phyloP scores from a whole-genome alignment of 169 alveolate genomes.

The Perkinsus olseni region DNA sequence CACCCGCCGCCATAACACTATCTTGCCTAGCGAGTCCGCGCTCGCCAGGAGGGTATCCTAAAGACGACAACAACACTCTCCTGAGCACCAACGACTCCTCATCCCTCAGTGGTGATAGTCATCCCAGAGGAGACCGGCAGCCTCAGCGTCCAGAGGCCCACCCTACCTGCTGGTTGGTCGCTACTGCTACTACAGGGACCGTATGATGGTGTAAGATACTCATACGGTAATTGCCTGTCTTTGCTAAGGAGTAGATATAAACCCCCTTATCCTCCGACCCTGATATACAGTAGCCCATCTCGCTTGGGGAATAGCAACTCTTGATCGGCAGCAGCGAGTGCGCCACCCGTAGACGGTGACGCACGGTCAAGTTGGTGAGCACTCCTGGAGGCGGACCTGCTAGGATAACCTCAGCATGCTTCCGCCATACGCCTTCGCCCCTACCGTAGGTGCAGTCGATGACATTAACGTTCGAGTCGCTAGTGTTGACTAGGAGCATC shows the following conservation, averaged over 20 bases:
- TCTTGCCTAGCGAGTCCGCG: slow-evolving; percentile 28
- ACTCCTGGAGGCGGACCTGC: slow-evolving; percentile 19
- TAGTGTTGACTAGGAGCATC: slow-evolving; percentile 34
- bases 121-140: too few species aligned
- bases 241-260: slow-evolving; percentile 16
- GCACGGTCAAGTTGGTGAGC: slow-evolving; percentile 33
- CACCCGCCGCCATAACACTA: slow-evolving; percentile 31
- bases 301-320: slow-evolving; percentile 28
- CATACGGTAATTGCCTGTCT: slow-evolving; percentile 21
- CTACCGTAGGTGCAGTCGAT: slow-evolving; percentile 33
- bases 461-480: slow-evolving; percentile 30
- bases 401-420: not conserved
- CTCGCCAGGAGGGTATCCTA: slow-evolving; percentile 18
- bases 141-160: too few species aligned
- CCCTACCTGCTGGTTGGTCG: slow-evolving; percentile 20
- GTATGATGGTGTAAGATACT: slow-evolving; percentile 19
- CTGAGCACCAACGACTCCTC: too few species aligned
- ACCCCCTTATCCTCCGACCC: slow-evolving; percentile 41
- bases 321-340: slow-evolving; percentile 40
- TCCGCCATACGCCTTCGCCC: not conserved
- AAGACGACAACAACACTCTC: not conserved
- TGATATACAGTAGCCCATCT: slow-evolving; percentile 33
- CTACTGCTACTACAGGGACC: slow-evolving; percentile 39
- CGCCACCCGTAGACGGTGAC: slow-evolving; percentile 24
- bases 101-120: too few species aligned